Evolutionary conservation across 495 filamentous ascomycete species (phyloP).

Genomic region (Cenococcum geophilum): DNA sequence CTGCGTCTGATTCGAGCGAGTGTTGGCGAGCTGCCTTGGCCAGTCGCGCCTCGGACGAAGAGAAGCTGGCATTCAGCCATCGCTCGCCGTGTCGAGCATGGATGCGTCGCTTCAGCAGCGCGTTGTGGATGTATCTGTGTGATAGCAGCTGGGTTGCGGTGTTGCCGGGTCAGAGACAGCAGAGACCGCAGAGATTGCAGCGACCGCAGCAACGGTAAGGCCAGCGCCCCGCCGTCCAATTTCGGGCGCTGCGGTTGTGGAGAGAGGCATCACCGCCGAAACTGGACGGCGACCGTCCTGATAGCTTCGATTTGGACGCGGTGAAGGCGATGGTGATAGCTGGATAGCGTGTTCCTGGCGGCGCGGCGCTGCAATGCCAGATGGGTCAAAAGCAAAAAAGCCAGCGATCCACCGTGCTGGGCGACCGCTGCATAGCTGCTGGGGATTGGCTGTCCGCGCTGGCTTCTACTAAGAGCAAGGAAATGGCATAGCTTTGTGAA

Average conservation of each 20-base stretch:
- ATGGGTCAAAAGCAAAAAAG: slow-evolving; percentile 23
- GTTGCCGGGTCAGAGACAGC: neutral
- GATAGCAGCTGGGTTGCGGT: neutral
- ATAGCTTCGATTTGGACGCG: neutral
- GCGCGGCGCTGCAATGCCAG: slow-evolving; percentile 10
- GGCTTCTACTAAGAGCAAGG: slow-evolving; percentile 11
- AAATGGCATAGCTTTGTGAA: slow-evolving; percentile 2
- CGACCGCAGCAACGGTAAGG: neutral
- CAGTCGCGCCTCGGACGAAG: neutral
- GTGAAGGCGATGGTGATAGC: slow-evolving; percentile 1
- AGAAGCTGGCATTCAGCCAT: slow-evolving; percentile 19
- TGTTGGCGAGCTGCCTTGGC: slow-evolving; percentile 8
- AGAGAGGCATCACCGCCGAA: neutral
- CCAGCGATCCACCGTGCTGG: slow-evolving; percentile 23
- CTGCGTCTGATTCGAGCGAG: slow-evolving; percentile 23
- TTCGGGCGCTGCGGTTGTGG: slow-evolving; percentile 4
- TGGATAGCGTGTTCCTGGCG: slow-evolving; percentile 21
- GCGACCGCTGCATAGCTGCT: slow-evolving; percentile 9
- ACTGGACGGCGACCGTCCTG: neutral
- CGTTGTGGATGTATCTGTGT: slow-evolving; percentile 1
- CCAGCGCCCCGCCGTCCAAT: neutral
- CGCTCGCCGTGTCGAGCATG: neutral
- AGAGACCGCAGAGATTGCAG: neutral
- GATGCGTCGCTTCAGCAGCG: neutral
- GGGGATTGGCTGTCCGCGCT: slow-evolving; percentile 26